These are phyloP conservation scores for Daldinia decipiens DNA, from an alignment of 495 filamentous ascomycete genomes.

Conservation along the genomic window DNA sequence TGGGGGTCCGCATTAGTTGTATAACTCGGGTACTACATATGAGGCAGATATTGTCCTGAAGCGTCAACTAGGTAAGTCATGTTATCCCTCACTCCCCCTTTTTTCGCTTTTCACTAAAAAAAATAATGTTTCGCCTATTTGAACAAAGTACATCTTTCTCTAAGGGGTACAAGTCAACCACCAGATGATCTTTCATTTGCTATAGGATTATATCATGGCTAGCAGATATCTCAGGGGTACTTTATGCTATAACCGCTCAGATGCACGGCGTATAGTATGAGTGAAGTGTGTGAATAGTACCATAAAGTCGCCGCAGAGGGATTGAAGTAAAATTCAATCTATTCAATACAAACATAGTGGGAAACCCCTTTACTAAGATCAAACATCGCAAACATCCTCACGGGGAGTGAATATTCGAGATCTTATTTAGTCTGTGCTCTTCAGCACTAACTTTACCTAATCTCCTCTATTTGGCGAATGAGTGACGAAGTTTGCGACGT, in stretches of 20 bases:
- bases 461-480: slow-evolving; percentile 18
- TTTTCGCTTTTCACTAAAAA: no score
- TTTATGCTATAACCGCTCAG: neutral
- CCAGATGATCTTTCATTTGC: no score
- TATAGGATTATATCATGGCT: no score
- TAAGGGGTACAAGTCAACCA: no score
- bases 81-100: no score
- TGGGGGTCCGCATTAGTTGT: neutral
- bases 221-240: neutral
- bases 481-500: slow-evolving; percentile 22
- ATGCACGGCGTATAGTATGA: neutral
- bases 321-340: slow-evolving; percentile 1
- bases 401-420: neutral
- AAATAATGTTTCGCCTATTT: no score
- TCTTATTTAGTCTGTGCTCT: neutral
- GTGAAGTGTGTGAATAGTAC: neutral
- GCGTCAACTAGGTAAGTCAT: no score
- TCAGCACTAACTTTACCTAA: slow-evolving; percentile 6
- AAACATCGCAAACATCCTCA: neutral
- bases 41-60: no score
- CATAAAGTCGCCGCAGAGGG: neutral
- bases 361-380: neutral
- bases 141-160: no score
- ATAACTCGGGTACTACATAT: neutral
- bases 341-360: neutral